These are phyloP conservation scores for Fusarium sulawesiense DNA, from an alignment of 2,329 filamentous ascomycete genomes.

Conservation along the genomic window DNA sequence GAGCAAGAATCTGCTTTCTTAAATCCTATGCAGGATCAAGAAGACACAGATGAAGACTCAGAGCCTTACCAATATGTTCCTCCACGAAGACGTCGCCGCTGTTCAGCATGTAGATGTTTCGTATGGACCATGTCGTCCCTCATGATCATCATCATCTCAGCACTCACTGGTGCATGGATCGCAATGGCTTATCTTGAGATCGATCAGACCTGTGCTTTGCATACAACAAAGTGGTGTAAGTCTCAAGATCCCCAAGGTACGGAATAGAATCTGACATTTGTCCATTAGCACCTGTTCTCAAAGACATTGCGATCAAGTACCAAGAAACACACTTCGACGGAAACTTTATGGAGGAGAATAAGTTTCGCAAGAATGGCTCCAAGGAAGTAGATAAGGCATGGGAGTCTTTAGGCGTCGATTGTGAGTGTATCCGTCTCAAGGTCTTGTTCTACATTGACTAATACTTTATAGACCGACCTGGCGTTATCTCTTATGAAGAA, in stretches of 20 bases:
- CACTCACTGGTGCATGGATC: conserved; percentile 35
- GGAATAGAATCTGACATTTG: neutral
- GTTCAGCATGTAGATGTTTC: conserved; percentile 31
- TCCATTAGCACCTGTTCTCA: conserved; percentile 49
- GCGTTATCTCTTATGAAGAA: conserved; percentile 62
- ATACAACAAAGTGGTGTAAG: conserved; percentile 55
- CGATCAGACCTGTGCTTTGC: conserved; percentile 41
- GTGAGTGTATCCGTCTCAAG: conserved; percentile 48
- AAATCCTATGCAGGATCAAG: conserved; percentile 19
- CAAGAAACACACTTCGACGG: conserved; percentile 62
- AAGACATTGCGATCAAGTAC: conserved; percentile 51
- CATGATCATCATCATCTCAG: conserved; percentile 31
- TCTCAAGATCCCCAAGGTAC: neutral
- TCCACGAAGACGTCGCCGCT: conserved; percentile 14
- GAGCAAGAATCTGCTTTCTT: conserved; percentile 40
- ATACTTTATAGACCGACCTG: conserved; percentile 53
- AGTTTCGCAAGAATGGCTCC: conserved; percentile 62
- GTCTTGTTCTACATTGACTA: neutral
- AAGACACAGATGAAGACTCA: conserved; percentile 36
- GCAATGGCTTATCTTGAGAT: conserved; percentile 37
- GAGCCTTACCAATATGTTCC: conserved; percentile 36
- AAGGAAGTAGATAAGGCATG: conserved; percentile 69
- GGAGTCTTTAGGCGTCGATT: conserved; percentile 58
- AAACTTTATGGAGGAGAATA: conserved; percentile 64
- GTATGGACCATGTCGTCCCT: conserved; percentile 15